phyloP scores from a whole-genome alignment of 192 early-diverging fungal genomes.

The Entophlyctis helioformis region DNA sequence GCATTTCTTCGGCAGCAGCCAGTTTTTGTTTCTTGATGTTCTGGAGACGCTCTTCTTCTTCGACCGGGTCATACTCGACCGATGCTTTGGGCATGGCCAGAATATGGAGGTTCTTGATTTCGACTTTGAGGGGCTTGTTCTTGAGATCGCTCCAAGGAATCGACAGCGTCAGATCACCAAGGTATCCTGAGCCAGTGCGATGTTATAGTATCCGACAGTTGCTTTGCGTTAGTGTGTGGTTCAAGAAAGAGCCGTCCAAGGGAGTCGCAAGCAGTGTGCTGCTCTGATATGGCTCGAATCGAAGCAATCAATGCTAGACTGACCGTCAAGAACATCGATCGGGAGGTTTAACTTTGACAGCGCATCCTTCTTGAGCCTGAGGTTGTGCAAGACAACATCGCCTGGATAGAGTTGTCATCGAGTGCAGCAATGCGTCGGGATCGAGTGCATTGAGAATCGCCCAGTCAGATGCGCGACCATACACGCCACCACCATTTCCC shows the following conservation, averaged over 20 bases:
- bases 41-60: constrained; percentile 64
- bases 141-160: constrained; percentile 97
- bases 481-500: too few species aligned
- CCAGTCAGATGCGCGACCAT: too few species aligned
- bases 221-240: background rate
- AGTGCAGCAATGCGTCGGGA: too few species aligned
- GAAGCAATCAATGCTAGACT: too few species aligned
- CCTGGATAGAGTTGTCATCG: too few species aligned
- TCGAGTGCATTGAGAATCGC: too few species aligned
- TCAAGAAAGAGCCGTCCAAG: too few species aligned
- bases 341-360: constrained; percentile 91
- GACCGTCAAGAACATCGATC: constrained; percentile 83
- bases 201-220: constrained; percentile 4
- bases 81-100: constrained; percentile 73
- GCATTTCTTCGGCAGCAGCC: constrained; percentile 58
- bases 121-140: constrained; percentile 80
- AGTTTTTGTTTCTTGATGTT: constrained; percentile 74
- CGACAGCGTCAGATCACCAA: constrained; percentile 82
- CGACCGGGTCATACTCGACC: constrained; percentile 64
- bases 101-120: constrained; percentile 79
- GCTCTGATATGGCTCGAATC: too few species aligned
- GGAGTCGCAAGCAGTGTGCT: too few species aligned
- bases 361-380: constrained; percentile 77
- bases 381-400: constrained; percentile 89
- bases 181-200: constrained; percentile 68